Evolutionary conservation across 2,329 filamentous ascomycete species (phyloP).

Genomic region (Lecanicillium sp.): DNA sequence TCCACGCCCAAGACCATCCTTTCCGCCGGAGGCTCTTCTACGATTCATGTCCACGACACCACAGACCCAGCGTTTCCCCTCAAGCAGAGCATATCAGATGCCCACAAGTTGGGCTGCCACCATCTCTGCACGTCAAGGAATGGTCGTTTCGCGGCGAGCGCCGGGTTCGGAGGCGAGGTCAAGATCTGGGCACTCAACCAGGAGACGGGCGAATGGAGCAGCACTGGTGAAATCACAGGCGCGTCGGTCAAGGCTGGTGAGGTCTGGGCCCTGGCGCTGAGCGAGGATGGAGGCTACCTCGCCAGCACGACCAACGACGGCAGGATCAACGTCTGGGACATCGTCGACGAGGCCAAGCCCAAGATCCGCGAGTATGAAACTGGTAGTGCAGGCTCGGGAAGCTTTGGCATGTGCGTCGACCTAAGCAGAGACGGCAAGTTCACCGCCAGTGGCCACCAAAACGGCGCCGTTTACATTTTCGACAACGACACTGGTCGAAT

Average conservation of each 20-base stretch:
- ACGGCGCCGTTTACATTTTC: conserved; percentile 88
- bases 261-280: conserved; percentile 83
- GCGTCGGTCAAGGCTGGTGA: conserved; percentile 56
- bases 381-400: conserved; percentile 60
- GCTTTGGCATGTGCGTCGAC: conserved; percentile 85
- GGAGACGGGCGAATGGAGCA: conserved; percentile 49
- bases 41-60: conserved; percentile 74
- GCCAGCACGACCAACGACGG: conserved; percentile 87
- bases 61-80: conserved; percentile 66
- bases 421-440: conserved; percentile 72
- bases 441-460: conserved; percentile 89
- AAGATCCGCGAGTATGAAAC: conserved; percentile 85
- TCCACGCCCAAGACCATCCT: conserved; percentile 68
- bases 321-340: conserved; percentile 82
- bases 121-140: conserved; percentile 68
- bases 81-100: conserved; percentile 69
- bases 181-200: conserved; percentile 69
- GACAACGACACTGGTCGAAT: conserved; percentile 85
- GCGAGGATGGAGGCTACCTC: conserved; percentile 74
- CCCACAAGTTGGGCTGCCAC: conserved; percentile 86
- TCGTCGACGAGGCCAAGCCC: conserved; percentile 45
- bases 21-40: conserved; percentile 78
- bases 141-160: conserved; percentile 70
- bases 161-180: conserved; percentile 83
- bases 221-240: conserved; percentile 34